A percentile compares a stretch with the other conserved stretches of the same genome.
Evolutionary conservation across 257 asterid species (phyloP).

Genomic region (Catharanthus roseus): DNA sequence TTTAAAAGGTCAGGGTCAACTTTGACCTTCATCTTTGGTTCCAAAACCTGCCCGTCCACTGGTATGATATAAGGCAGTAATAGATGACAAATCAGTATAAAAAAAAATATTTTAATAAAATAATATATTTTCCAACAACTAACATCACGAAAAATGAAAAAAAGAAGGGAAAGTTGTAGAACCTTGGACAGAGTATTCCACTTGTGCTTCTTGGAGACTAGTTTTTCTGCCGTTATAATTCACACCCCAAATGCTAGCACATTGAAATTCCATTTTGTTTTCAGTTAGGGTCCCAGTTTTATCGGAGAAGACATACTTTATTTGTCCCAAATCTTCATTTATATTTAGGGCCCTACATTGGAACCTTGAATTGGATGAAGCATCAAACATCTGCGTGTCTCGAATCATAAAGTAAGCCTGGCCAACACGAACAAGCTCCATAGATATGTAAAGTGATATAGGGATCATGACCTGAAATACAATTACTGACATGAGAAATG

Average conservation of each 20-base stretch:
- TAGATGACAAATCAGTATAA: neutral
- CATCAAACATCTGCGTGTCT: conserved; percentile 63
- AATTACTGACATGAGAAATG: conserved; percentile 86
- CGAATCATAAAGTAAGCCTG: conserved; percentile 95
- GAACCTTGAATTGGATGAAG: conserved; percentile 70
- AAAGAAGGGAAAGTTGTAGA: conserved; percentile 11
- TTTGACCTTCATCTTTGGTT: conserved; percentile 74
- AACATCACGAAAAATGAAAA: neutral
- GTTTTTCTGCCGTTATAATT: conserved; percentile 45
- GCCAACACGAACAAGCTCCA: conserved; percentile 99
- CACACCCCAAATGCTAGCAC: conserved; percentile 84
- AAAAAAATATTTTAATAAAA: neutral
- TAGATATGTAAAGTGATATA: conserved; percentile 88
- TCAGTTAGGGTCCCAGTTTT: conserved; percentile 97
- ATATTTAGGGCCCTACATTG: conserved; percentile 96
- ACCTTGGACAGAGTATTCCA: conserved; percentile 58
- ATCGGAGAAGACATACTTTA: conserved; percentile 91
- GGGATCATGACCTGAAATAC: conserved; percentile 98
- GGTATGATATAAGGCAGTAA: conserved; percentile 25
- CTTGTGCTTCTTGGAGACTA: conserved; percentile 37
- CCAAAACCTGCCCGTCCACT: conserved; percentile 59
- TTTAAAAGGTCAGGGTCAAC: conserved; percentile 65
- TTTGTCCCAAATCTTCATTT: conserved; percentile 98
- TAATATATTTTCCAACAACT: neutral
- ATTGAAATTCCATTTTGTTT: conserved; percentile 97